Base-by-base conservation (phyloP, 768 basidiomycete species). In the Phylloporus sp. region DNA sequence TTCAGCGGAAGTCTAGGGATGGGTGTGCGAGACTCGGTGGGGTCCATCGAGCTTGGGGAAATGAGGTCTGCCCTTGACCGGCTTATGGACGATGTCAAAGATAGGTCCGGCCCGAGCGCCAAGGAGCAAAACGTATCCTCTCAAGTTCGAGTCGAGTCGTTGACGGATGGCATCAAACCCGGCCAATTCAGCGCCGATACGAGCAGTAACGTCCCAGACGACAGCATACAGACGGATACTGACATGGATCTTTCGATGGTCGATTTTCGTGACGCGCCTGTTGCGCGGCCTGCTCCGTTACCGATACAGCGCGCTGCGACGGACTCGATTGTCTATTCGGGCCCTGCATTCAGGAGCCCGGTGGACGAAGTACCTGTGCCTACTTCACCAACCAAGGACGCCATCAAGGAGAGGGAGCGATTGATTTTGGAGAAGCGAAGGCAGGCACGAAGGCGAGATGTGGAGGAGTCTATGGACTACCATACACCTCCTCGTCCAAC, bases 31-130 rank as follows among this genome's bases (percentile, higher is more conserved):
- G 55, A 72, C 68, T 75, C 72, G 13, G 61, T 76, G 59, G 72
- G 73, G 7, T 71, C 75, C 36, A 71, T 80, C 22, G 76, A 80
- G 54, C 79, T 82, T 22, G 75, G 78, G 52, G 84, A 85, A 38
- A 84, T 85, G 77, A 78, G 79, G 49, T 83, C 81, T 50, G 85
- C 84, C 6, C 71, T 87, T 24, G 84, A 87, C 58, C 69, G 82
- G 35, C 69, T 87, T 24, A 83, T 87, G 79, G 81, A 84, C 51
- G 80, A 84, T 45, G 82, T 84, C 17, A 62, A 66, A 46, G 64
- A 58, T 8, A 64, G 53, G 22, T 34, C 58, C 5, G 48, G 51
- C 18, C 15, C 64, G 18, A 57, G 49, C 65, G 66, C 52, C 58
- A 59, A 52, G 53, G 44, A 48, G 28, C 27, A 46, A 20, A 52